Evolutionary conservation across 108 stramenopile species (phyloP).

Genomic region (Cyclostephanos invisitatus): DNA sequence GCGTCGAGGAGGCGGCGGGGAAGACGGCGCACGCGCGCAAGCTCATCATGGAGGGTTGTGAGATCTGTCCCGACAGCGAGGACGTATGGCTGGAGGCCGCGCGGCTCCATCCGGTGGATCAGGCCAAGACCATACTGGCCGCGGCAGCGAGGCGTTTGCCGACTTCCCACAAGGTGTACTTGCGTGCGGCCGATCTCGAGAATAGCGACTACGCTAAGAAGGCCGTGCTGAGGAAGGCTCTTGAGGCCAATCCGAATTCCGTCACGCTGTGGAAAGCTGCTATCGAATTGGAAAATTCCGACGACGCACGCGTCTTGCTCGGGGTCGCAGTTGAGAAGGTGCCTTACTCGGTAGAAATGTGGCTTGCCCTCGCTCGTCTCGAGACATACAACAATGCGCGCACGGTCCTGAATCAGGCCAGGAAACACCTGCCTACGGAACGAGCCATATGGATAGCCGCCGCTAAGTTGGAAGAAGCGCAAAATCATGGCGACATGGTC

Average conservation of each 20-base stretch:
- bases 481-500: slow-evolving; percentile 72
- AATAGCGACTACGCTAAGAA: slow-evolving; percentile 79
- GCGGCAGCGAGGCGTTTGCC: slow-evolving; percentile 76
- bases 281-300: slow-evolving; percentile 94
- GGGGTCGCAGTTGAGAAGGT: slow-evolving; percentile 95
- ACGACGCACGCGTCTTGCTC: slow-evolving; percentile 92
- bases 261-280: slow-evolving; percentile 96
- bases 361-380: slow-evolving; percentile 96
- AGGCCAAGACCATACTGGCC: slow-evolving; percentile 91
- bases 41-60: slow-evolving; percentile 96
- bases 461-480: slow-evolving; percentile 96
- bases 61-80: slow-evolving; percentile 88
- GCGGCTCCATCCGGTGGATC: slow-evolving; percentile 81
- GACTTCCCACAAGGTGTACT: slow-evolving; percentile 71
- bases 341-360: slow-evolving; percentile 95
- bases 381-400: slow-evolving; percentile 97
- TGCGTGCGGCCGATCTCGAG: slow-evolving; percentile 84
- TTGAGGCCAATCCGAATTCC: slow-evolving; percentile 92
- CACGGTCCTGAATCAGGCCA: slow-evolving; percentile 93
- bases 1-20: slow-evolving; percentile 96
- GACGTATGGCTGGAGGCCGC: slow-evolving; percentile 99
- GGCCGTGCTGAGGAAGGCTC: slow-evolving; percentile 91
- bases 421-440: slow-evolving; percentile 91
- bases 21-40: slow-evolving; percentile 93
- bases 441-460: slow-evolving; percentile 96